These are phyloP conservation scores for Solidago caesia DNA, from an alignment of 129 eudicot species.

Conservation along the genomic window DNA sequence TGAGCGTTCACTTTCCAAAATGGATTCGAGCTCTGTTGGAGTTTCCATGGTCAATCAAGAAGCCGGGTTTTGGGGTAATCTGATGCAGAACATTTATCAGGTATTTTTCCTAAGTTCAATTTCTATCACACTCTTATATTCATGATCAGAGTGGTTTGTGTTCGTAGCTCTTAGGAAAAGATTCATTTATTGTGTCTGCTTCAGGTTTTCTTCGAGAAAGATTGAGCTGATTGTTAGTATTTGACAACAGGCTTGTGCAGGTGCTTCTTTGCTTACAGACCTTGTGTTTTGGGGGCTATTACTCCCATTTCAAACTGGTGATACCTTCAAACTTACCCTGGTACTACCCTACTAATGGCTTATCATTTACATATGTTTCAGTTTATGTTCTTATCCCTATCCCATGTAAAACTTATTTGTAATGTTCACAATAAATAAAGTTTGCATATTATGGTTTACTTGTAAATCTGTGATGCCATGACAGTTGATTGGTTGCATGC, in stretches of 20 bases:
- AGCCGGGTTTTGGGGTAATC: conserved; percentile 54
- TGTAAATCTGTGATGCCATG: not conserved
- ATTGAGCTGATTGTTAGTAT: conserved; percentile 19
- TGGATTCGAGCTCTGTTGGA: too few species aligned
- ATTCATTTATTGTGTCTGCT: not conserved
- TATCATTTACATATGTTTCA: conserved; percentile 3
- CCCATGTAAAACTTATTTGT: not conserved
- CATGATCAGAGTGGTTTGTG: conserved; percentile 6
- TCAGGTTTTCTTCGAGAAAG: not conserved
- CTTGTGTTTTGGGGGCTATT: conserved; percentile 77
- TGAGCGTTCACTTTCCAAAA: conserved; percentile 16
- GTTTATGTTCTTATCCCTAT: not conserved
- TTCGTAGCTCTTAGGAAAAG: conserved; percentile 2
- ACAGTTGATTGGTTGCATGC: conserved; percentile 81
- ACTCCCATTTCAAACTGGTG: conserved; percentile 62
- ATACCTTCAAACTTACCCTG: conserved; percentile 60
- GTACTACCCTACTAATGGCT: conserved; percentile 29
- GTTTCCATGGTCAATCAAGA: conserved; percentile 14
- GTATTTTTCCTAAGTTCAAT: conserved; percentile 24
- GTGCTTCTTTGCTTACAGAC: conserved; percentile 82
- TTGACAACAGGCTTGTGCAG: conserved; percentile 69
- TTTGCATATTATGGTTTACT: not conserved
- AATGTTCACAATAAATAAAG: not conserved
- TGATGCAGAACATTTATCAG: conserved; percentile 60
- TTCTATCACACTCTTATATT: conserved; percentile 7